These are phyloP conservation scores for Alternaria angustiovoidea DNA, from an alignment of 2,329 filamentous ascomycete genomes.

Conservation along the genomic window DNA sequence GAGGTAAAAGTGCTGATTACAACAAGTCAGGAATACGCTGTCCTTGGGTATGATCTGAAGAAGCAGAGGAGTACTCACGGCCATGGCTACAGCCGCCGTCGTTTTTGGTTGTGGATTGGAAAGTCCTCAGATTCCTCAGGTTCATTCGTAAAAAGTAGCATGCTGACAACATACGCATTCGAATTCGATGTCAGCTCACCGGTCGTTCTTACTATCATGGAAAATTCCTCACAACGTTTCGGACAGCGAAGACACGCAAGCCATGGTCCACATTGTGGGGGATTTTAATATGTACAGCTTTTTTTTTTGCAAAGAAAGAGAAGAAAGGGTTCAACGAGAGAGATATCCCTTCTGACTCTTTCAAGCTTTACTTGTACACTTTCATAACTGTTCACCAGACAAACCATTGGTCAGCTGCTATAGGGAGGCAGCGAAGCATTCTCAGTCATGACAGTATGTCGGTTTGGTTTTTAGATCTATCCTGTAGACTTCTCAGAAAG, in stretches of 20 bases:
- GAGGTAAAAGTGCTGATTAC: background rate
- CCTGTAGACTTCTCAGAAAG: too few species aligned
- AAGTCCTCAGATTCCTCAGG: background rate
- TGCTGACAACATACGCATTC: background rate
- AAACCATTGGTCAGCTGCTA: too few species aligned
- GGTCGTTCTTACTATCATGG: background rate
- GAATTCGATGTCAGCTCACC: background rate
- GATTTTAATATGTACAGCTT: too few species aligned
- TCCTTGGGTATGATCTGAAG: background rate
- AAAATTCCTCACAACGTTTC: too few species aligned
- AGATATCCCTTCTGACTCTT: rapidly evolving
- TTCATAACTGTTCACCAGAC: too few species aligned
- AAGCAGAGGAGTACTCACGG: background rate
- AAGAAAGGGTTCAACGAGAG: too few species aligned
- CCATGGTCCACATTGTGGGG: rapidly evolving
- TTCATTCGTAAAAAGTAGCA: background rate
- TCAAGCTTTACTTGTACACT: too few species aligned
- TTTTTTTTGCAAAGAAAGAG: too few species aligned
- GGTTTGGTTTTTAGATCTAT: too few species aligned
- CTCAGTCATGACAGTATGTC: too few species aligned
- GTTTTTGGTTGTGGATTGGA: background rate
- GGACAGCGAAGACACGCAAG: too few species aligned
- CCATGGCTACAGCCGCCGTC: background rate
- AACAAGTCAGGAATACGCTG: background rate
- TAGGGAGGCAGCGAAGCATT: too few species aligned